Evolutionary conservation across 495 filamentous ascomycete species (phyloP).

Genomic region (Lepraria neglecta): DNA sequence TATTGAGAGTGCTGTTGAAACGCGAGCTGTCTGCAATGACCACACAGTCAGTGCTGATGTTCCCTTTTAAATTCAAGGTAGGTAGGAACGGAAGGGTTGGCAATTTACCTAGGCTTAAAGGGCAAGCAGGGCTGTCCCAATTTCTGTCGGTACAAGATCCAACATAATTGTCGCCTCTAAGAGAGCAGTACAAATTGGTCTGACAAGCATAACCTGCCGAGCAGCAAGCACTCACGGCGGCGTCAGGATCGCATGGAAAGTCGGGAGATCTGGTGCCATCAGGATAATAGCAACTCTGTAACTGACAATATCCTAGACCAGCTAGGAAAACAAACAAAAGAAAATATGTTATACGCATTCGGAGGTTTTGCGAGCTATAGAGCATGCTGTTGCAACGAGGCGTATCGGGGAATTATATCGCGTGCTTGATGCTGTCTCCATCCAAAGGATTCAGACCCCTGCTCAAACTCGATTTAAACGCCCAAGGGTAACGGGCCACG

Average conservation of each 20-base stretch:
- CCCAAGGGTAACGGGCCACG: too few species aligned
- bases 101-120: not conserved
- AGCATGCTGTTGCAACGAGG: too few species aligned
- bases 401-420: too few species aligned
- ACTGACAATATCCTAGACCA: not conserved
- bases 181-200: conserved; percentile 1
- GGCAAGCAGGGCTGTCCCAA: conserved; percentile 7
- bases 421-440: too few species aligned
- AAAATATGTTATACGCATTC: too few species aligned
- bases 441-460: too few species aligned
- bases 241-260: not conserved
- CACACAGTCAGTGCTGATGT: not conserved
- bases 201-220: not conserved
- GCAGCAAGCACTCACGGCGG: conserved; percentile 6
- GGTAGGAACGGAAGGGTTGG: too few species aligned
- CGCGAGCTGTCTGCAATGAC: not conserved
- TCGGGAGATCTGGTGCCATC: not conserved
- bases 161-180: not conserved
- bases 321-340: not conserved
- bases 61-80: not conserved
- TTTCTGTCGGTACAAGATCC: conserved; percentile 3
- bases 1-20: not conserved
- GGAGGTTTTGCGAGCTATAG: too few species aligned
- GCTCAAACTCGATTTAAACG: too few species aligned
- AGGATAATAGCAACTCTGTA: not conserved